phyloP scores from a whole-genome alignment of 164 flowering plant genomes.

The Warburgia ugandensis region DNA sequence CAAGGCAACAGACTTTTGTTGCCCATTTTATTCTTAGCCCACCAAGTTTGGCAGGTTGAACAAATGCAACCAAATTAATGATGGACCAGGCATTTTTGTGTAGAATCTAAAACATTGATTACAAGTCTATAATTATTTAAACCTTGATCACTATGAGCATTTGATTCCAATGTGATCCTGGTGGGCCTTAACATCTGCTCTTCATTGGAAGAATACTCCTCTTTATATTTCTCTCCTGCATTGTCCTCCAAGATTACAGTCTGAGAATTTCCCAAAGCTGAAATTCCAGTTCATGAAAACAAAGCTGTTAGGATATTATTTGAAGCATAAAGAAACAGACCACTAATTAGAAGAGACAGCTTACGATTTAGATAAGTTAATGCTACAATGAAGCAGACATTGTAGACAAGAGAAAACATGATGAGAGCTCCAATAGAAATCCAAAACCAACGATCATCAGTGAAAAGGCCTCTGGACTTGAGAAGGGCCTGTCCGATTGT shows the following conservation, averaged over 20 bases:
- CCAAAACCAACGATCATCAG: constrained; percentile 46
- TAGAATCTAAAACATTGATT: too few relatives aligned
- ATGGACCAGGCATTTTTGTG: too few relatives aligned
- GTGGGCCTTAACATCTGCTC: constrained; percentile 2
- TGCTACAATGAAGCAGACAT: constrained; percentile 41
- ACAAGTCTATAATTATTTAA: too few relatives aligned
- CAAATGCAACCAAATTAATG: too few relatives aligned
- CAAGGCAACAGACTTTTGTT: too few relatives aligned
- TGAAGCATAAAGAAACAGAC: neutral
- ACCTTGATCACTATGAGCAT: constrained; percentile 14
- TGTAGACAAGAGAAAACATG: constrained; percentile 49
- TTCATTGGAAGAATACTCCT: constrained; percentile 8
- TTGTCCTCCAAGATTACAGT: constrained; percentile 22
- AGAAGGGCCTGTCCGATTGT: constrained; percentile 54
- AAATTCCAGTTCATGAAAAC: neutral
- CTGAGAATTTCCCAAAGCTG: constrained; percentile 35
- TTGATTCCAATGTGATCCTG: constrained; percentile 13
- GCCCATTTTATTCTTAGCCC: too few relatives aligned
- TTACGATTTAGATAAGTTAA: constrained; percentile 44
- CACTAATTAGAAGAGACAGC: constrained; percentile 8
- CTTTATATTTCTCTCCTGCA: constrained; percentile 10
- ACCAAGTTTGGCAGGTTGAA: too few relatives aligned
- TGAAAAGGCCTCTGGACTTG: constrained; percentile 38
- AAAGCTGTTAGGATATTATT: neutral
- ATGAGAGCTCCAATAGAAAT: constrained; percentile 43